These are phyloP conservation scores for Senna tora DNA, from an alignment of 306 rosid species.

Conservation along the genomic window DNA sequence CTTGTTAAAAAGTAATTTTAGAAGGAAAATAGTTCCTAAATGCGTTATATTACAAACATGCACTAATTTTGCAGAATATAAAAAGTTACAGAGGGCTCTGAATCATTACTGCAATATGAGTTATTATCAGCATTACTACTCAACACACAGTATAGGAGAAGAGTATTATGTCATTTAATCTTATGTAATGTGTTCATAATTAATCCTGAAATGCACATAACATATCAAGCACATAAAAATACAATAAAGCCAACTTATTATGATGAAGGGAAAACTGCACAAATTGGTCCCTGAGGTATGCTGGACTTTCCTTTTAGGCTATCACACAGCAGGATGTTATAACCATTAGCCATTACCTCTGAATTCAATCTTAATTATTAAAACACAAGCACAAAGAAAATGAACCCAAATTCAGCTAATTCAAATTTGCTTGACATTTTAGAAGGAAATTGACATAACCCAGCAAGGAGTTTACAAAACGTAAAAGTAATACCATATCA, in stretches of 20 bases:
- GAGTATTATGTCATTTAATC: not conserved
- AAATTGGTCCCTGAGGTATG: conserved; percentile 14
- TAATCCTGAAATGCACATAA: not conserved
- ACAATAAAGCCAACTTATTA: conserved; percentile 8
- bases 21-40: not conserved
- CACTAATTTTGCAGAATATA: conserved; percentile 10
- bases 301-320: not conserved
- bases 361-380: not conserved
- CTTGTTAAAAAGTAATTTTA: not conserved
- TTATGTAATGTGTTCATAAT: not conserved
- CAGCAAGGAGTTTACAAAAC: not conserved
- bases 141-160: not conserved
- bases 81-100: conserved; percentile 1
- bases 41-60: conserved; percentile 22
- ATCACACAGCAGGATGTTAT: conserved; percentile 5
- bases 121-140: not conserved
- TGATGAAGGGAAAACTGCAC: not conserved
- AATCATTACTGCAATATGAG: conserved; percentile 3
- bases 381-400: not conserved
- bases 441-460: conserved; percentile 14
- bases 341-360: not conserved
- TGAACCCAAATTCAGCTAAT: not conserved
- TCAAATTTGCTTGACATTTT: conserved; percentile 18
- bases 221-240: not conserved
- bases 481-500: not conserved